A percentile compares a stretch with the other conserved stretches of the same genome.
Evolutionary conservation across 176 grass and related monocot species (phyloP).

Genomic region (Carex littledalei): DNA sequence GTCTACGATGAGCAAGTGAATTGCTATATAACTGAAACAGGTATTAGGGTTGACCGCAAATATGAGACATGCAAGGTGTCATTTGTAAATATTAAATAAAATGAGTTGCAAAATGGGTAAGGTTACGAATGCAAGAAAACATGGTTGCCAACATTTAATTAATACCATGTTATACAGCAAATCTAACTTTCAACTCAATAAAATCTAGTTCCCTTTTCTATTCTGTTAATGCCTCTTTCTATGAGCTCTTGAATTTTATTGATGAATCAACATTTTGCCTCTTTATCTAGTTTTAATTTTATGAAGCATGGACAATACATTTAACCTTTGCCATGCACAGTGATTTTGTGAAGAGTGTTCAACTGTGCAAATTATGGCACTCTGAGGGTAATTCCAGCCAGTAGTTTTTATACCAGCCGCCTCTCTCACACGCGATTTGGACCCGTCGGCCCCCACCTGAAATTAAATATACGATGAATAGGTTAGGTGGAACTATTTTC

Average conservation of each 20-base stretch:
- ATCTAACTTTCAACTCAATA: neutral
- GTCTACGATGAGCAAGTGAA: neutral
- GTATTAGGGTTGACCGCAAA: neutral
- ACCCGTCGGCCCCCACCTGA: conserved; percentile 87
- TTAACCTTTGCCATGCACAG: conserved; percentile 59
- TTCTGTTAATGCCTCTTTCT: neutral
- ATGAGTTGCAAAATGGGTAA: neutral
- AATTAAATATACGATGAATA: conserved; percentile 3
- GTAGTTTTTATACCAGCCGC: conserved; percentile 69
- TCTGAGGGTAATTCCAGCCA: conserved; percentile 78
- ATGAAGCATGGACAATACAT: neutral
- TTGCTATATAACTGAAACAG: neutral
- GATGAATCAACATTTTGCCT: neutral
- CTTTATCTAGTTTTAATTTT: no score
- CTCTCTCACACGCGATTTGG: conserved; percentile 80
- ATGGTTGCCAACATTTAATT: neutral
- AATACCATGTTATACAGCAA: neutral
- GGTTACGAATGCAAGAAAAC: neutral
- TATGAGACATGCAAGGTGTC: neutral
- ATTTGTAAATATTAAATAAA: neutral
- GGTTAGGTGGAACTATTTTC: neutral
- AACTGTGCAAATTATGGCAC: conserved; percentile 84
- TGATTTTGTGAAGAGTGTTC: conserved; percentile 56
- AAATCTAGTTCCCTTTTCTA: neutral
- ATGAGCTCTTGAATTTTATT: neutral